phyloP scores from a whole-genome alignment of 192 early-diverging fungal genomes.

The Coemansia sp. region DNA sequence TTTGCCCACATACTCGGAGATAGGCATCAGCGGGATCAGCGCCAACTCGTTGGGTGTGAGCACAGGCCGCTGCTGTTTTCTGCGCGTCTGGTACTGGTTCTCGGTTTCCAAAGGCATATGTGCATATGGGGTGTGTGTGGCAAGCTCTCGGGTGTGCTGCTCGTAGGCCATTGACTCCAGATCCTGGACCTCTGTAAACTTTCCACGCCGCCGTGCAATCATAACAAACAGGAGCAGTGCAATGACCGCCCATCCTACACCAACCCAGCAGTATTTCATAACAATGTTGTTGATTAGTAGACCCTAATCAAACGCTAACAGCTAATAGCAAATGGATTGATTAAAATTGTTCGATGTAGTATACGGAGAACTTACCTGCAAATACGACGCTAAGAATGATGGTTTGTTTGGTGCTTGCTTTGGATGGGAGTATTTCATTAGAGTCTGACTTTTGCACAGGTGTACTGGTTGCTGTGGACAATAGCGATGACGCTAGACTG shows the following conservation, averaged over 20 bases:
- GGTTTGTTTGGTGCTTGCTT: constrained; percentile 16
- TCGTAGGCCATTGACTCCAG: background rate
- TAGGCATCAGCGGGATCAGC: constrained; percentile 11
- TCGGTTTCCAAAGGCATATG: constrained; percentile 1
- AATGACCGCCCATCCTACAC: constrained; percentile 8
- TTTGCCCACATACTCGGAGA: constrained; percentile 3
- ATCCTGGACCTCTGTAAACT: background rate
- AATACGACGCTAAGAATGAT: constrained; percentile 20
- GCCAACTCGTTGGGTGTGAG: constrained; percentile 17
- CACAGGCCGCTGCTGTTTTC: constrained; percentile 5
- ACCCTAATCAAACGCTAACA: too few relatives aligned
- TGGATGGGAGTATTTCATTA: background rate
- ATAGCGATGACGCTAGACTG: constrained; percentile 1
- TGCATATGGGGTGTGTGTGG: background rate
- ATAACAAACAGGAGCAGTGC: constrained; percentile 1
- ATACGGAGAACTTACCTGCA: constrained; percentile 22
- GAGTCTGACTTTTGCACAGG: background rate
- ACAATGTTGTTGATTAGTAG: too few relatives aligned
- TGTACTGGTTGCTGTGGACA: background rate
- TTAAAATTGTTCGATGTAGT: too few relatives aligned
- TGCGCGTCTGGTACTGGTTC: constrained; percentile 1
- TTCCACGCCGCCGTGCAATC: constrained; percentile 1
- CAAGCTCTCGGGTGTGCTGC: background rate
- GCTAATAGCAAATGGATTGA: too few relatives aligned
- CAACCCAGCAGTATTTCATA: background rate